Conservation (phyloP, 129 eudicot genomes). For the Solidago caesia region DNA sequence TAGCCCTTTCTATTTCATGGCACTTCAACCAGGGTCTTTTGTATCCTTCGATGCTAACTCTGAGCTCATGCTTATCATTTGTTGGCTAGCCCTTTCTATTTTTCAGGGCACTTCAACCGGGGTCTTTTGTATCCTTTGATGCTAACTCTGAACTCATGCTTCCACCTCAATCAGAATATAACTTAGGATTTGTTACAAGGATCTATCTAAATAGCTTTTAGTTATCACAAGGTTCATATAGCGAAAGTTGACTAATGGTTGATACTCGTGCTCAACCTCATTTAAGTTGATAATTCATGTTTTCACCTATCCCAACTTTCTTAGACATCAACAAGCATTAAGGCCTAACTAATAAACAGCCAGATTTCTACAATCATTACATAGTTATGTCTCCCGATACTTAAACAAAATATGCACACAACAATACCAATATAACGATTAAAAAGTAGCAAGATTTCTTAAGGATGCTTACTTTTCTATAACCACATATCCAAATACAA, state of each 20-base stretch:
- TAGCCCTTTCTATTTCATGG: no score
- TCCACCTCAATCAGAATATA: background rate
- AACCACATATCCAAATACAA: no score
- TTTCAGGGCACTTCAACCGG: no score
- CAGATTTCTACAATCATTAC: background rate
- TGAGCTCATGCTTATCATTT: no score
- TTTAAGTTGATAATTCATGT: slow-evolving; percentile 1
- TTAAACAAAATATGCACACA: background rate
- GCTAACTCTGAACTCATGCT: no score
- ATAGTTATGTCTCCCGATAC: background rate
- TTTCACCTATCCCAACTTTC: slow-evolving; percentile 3
- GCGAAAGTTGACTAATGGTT: background rate
- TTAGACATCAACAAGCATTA: slow-evolving; percentile 8
- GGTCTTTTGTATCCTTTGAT: no score
- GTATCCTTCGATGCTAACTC: no score
- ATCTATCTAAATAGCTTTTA: slow-evolving; percentile 9
- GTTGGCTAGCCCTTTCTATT: no score
- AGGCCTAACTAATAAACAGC: background rate
- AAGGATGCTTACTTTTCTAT: background rate
- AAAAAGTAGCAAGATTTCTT: no score
- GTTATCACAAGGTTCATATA: slow-evolving; percentile 1
- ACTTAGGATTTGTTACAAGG: background rate
- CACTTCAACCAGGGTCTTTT: no score
- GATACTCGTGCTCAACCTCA: background rate
- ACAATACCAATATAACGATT: no score